Evolutionary conservation across 2,329 filamentous ascomycete genomes (phyloP).

Genomic region (Sporothrix schenckii): DNA sequence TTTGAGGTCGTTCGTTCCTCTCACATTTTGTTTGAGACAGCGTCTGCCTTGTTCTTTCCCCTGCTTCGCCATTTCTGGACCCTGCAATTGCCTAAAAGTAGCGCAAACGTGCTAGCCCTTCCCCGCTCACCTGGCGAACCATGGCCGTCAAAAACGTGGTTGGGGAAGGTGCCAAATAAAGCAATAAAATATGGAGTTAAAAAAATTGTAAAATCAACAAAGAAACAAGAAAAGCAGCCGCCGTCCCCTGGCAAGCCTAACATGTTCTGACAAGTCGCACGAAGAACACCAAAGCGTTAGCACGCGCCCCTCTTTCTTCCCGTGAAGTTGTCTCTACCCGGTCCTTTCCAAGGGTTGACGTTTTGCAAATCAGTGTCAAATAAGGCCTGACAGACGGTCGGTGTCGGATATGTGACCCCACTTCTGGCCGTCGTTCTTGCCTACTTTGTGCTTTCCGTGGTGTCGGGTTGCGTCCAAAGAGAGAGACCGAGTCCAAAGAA

Average conservation of each 20-base stretch:
- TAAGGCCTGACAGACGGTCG: constrained; percentile 3
- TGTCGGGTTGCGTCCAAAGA: constrained; percentile 15
- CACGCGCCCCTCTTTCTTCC: neutral
- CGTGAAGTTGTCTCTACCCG: constrained; percentile 12
- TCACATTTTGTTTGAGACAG: neutral
- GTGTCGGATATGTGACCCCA: constrained; percentile 4
- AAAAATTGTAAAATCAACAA: neutral
- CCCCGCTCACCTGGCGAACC: constrained; percentile 17
- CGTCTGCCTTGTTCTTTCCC: neutral
- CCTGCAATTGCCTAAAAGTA: constrained; percentile 18
- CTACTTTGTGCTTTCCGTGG: constrained; percentile 26
- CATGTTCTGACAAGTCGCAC: neutral
- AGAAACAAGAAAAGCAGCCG: neutral
- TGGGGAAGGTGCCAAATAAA: constrained; percentile 1
- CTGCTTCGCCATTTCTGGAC: constrained; percentile 8
- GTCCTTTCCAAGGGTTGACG: neutral
- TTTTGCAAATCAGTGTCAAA: constrained; percentile 7
- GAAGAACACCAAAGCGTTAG: constrained; percentile 1
- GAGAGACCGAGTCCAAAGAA: neutral
- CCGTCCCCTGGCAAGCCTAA: neutral
- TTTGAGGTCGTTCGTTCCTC: neutral
- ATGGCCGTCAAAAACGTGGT: constrained; percentile 16
- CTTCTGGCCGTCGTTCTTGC: constrained; percentile 12
- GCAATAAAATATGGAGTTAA: neutral
- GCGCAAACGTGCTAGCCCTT: constrained; percentile 5